Conservation (phyloP, 2,329 filamentous ascomycete genomes). For the Clarireedia homoeocarpa region DNA sequence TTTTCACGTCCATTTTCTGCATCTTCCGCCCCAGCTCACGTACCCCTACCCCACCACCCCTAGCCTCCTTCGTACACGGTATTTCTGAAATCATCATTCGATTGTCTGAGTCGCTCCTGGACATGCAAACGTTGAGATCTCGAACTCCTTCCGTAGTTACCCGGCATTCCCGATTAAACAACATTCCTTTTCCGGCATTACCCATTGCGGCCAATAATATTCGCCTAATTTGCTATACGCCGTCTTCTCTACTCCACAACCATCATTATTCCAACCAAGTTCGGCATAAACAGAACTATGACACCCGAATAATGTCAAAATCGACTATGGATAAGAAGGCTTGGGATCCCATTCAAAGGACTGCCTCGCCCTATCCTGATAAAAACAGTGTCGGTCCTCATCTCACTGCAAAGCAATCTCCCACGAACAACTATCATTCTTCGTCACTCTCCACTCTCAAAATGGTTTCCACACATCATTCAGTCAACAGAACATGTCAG, state of each 20-base stretch:
- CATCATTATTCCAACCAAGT: background rate
- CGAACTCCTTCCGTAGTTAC: conserved; percentile 4
- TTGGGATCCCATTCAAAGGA: conserved; percentile 22
- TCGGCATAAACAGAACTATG: conserved; percentile 5
- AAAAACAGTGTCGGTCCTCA: conserved; percentile 21
- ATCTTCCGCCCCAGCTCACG: background rate
- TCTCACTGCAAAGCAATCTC: conserved; percentile 19
- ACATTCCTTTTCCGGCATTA: conserved; percentile 4
- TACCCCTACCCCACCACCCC: too few relatives aligned
- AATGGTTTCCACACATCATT: conserved; percentile 9
- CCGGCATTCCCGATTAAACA: conserved; percentile 4
- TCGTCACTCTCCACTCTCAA: conserved; percentile 26
- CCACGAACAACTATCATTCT: conserved; percentile 20
- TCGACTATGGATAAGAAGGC: conserved; percentile 9
- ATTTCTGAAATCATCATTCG: background rate
- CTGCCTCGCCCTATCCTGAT: conserved; percentile 26
- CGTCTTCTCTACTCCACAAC: conserved; percentile 8
- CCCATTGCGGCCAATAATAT: conserved; percentile 10
- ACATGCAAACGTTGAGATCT: background rate
- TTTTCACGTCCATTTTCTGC: background rate
- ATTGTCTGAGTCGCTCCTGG: background rate
- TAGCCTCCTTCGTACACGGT: too few relatives aligned
- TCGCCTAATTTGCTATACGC: conserved; percentile 4
- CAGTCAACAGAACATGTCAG: conserved; percentile 47
- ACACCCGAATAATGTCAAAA: conserved; percentile 3